Evolutionary conservation across 2,329 filamentous ascomycete species (phyloP), one percentile per base, ranked within the genome.

Genomic region (Ramularia endophylla): DNA sequence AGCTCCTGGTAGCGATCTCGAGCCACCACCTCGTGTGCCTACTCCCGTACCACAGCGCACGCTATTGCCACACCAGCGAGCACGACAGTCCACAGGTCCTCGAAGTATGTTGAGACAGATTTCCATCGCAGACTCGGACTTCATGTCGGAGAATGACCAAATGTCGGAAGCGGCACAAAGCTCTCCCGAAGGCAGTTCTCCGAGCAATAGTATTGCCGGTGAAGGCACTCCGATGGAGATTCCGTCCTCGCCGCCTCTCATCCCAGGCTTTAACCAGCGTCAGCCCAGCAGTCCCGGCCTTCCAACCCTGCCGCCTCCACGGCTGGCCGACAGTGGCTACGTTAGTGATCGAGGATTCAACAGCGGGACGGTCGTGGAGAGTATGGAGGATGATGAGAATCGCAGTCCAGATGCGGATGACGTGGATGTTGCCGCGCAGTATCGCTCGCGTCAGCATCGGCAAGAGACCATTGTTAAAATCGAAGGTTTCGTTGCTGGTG

Each of bases 231-330:
- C 87, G 3, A 80, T 80, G 36, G 85, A 87, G 40, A 87, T 97
- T 53, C 85, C 85, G 1, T 97, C 92, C 0, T 97, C 90, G 3
- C 90, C 90, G 11, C 92, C 92, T 1, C 73, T 94, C 1, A 80
- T 88, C 48, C 81, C 83, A 4, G 77, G 54, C 29, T 48, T 48
- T 34, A 56, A 53, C 18, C 42, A 48, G 13, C 48, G 47, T 3
- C 46, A 79, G 19, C 78, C 82, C 18, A 95, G 89, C 2, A 97
- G 90, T 59, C 92, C 90, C 2, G 67, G 73, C 16, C 61, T 81
- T 18, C 79, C 81, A 38, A 73, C 74, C 4, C 66, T 58, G 54
- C 67, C 55, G 18, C 69, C 69, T 6, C 41, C 53, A 11, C 50
- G 45, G 8, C 46, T 58, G 39, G 46, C 50, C 13, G 87, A 94